Evolutionary conservation across 1,284 basidiomycete genomes (phyloP).

Genomic region (Coniferiporia weirii): DNA sequence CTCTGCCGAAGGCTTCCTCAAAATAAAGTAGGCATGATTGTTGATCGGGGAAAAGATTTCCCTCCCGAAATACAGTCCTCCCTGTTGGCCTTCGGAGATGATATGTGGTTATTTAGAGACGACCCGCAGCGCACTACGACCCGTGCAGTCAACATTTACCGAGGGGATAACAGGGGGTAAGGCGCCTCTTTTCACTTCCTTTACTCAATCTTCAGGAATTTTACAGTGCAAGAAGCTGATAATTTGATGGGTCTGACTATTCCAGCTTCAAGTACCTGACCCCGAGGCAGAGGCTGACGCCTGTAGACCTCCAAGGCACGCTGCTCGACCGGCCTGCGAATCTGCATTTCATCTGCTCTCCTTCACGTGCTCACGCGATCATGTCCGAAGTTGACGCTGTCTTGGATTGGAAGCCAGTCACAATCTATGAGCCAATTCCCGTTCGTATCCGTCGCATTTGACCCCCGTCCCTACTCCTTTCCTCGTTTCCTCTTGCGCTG

Average conservation of each 20-base stretch:
- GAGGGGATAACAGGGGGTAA: slow-evolving; percentile 67
- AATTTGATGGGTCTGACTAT: background rate
- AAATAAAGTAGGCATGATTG: slow-evolving; percentile 67
- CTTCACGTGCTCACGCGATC: slow-evolving; percentile 63
- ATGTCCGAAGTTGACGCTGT: slow-evolving; percentile 55
- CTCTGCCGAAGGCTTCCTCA: slow-evolving; percentile 52
- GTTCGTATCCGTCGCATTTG: slow-evolving; percentile 36
- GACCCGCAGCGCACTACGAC: slow-evolving; percentile 53
- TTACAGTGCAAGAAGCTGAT: background rate
- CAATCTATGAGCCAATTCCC: slow-evolving; percentile 85
- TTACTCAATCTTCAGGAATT: slow-evolving; percentile 7
- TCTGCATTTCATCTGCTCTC: slow-evolving; percentile 87
- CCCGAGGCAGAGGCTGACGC: slow-evolving; percentile 66
- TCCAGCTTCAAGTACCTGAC: slow-evolving; percentile 79
- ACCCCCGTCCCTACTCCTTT: background rate
- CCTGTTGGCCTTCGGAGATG: slow-evolving; percentile 62
- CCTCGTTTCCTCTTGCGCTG: background rate
- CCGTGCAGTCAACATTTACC: slow-evolving; percentile 76
- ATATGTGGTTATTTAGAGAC: slow-evolving; percentile 78
- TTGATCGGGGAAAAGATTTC: slow-evolving; percentile 83
- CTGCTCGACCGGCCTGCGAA: slow-evolving; percentile 48
- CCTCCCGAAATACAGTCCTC: slow-evolving; percentile 49
- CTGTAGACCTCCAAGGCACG: slow-evolving; percentile 59
- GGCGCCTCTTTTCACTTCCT: slow-evolving; percentile 16
- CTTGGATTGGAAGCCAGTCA: slow-evolving; percentile 54